These are phyloP conservation scores for Heritiera littoralis DNA, from an alignment of 345 rosid genomes.

Conservation along the genomic window DNA sequence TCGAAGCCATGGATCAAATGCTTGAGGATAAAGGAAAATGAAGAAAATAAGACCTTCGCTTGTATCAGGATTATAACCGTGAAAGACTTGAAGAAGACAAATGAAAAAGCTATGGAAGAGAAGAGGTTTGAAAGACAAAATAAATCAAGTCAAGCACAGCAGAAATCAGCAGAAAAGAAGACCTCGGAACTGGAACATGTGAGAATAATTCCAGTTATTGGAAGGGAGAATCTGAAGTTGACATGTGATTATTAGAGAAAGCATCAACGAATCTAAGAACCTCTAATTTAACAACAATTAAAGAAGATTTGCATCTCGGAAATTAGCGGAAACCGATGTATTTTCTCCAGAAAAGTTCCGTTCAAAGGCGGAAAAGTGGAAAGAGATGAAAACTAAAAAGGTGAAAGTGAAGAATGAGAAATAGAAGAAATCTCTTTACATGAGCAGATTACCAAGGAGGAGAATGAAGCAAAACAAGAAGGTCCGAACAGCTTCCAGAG, in stretches of 20 bases:
- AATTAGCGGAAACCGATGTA: neutral
- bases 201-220: neutral
- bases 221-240: slow-evolving; percentile 29
- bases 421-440: slow-evolving; percentile 67
- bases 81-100: slow-evolving; percentile 41
- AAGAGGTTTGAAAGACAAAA: slow-evolving; percentile 32
- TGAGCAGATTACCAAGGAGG: slow-evolving; percentile 45
- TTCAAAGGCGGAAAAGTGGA: slow-evolving; percentile 40
- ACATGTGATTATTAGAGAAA: slow-evolving; percentile 21
- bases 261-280: slow-evolving; percentile 23
- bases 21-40: slow-evolving; percentile 28
- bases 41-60: slow-evolving; percentile 41
- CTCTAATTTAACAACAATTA: slow-evolving; percentile 20
- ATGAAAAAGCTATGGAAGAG: slow-evolving; percentile 36
- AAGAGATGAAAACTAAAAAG: slow-evolving; percentile 50
- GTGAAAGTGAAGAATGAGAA: slow-evolving; percentile 47
- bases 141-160: slow-evolving; percentile 20
- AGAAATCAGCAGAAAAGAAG: slow-evolving; percentile 14
- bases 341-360: slow-evolving; percentile 24
- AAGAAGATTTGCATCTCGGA: slow-evolving; percentile 34
- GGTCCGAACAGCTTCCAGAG: slow-evolving; percentile 44
- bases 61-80: slow-evolving; percentile 28
- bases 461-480: slow-evolving; percentile 49
- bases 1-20: slow-evolving; percentile 36
- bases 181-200: neutral